A percentile compares a stretch with the other conserved stretches of the same genome.
phyloP scores from a whole-genome alignment of 176 grass and related monocot genomes.

The Neostapfia colusana region DNA sequence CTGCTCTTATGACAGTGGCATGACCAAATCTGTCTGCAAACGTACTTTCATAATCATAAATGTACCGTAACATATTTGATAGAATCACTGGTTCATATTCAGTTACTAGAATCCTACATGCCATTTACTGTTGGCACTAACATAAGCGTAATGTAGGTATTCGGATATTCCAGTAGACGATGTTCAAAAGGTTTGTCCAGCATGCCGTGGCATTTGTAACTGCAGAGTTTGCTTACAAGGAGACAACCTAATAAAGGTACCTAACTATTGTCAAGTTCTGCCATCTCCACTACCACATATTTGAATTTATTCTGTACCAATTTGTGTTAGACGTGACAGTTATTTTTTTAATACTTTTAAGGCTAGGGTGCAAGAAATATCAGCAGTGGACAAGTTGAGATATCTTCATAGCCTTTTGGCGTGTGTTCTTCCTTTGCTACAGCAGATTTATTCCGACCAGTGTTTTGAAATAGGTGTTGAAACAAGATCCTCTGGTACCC shows the following conservation, averaged over 20 bases:
- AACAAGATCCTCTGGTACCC: slow-evolving; percentile 77
- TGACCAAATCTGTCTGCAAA: neutral
- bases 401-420: slow-evolving; percentile 93
- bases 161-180: slow-evolving; percentile 77
- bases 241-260: slow-evolving; percentile 88
- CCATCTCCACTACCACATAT: slow-evolving; percentile 20
- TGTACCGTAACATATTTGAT: neutral
- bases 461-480: slow-evolving; percentile 94
- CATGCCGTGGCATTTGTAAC: slow-evolving; percentile 96
- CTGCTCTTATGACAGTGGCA: slow-evolving; percentile 3
- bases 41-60: slow-evolving; percentile 8
- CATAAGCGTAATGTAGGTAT: slow-evolving; percentile 61
- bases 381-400: slow-evolving; percentile 78
- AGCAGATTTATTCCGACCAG: slow-evolving; percentile 75
- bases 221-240: slow-evolving; percentile 83
- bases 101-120: neutral
- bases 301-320: slow-evolving; percentile 4
- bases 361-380: slow-evolving; percentile 87
- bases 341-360: slow-evolving; percentile 40
- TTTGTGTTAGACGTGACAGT: slow-evolving; percentile 16
- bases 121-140: slow-evolving; percentile 23
- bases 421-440: slow-evolving; percentile 82
- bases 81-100: neutral
- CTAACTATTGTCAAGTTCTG: slow-evolving; percentile 26
- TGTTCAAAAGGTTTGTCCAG: slow-evolving; percentile 77